A percentile compares a stretch with the other conserved stretches of the same genome.
Evolutionary conservation across 768 basidiomycete species (phyloP).

Genomic region (Russula sp.): DNA sequence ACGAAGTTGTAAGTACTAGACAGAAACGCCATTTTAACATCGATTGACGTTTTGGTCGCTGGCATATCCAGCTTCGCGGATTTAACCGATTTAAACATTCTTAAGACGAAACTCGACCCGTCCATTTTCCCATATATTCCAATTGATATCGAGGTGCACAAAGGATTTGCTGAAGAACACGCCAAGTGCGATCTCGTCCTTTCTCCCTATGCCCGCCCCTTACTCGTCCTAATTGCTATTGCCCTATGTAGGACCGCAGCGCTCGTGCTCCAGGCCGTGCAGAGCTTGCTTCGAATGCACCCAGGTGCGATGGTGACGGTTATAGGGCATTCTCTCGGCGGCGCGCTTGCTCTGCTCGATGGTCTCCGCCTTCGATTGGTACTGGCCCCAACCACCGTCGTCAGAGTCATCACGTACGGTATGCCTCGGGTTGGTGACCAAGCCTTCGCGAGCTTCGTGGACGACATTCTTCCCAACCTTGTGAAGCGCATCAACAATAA

Average conservation of each 20-base stretch:
- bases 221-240: not conserved
- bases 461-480: constrained; percentile 29
- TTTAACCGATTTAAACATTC: not conserved
- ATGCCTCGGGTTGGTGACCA: constrained; percentile 49
- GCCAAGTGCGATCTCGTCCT: constrained; percentile 29
- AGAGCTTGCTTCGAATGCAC: constrained; percentile 38
- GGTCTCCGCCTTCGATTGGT: constrained; percentile 33
- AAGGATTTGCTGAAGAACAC: constrained; percentile 53
- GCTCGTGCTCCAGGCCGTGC: constrained; percentile 28
- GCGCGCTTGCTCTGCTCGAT: constrained; percentile 36
- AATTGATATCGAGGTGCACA: constrained; percentile 46
- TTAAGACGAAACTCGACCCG: too few species aligned
- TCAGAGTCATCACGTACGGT: constrained; percentile 48
- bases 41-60: too few species aligned
- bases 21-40: not conserved
- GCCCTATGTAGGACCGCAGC: too few species aligned
- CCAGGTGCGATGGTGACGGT: constrained; percentile 44
- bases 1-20: constrained; percentile 1
- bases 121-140: constrained; percentile 19
- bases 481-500: constrained; percentile 41
- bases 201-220: not conserved
- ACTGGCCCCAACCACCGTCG: constrained; percentile 33
- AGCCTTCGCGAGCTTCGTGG: constrained; percentile 34
- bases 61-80: not conserved
- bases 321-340: constrained; percentile 39